Evolutionary conservation across 192 early-diverging fungal genomes (phyloP), one percentile per base, ranked within the genome.

Genomic region (Podila epicladia): DNA sequence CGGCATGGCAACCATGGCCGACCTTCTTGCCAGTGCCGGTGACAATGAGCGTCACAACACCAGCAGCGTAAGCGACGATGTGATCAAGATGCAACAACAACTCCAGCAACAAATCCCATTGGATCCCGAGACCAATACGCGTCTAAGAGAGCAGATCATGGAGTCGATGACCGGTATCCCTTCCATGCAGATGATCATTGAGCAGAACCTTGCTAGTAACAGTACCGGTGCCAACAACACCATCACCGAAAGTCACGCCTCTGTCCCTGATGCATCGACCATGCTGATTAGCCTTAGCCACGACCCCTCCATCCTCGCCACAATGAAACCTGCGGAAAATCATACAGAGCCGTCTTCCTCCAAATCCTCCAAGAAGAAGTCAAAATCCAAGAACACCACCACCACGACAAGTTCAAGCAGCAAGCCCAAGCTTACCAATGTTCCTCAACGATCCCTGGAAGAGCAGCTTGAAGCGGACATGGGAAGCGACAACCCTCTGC

Each of bases 401-500:
- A 55, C 53, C 9, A 12, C 53, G 20, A 5, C n/a, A 9, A 9
- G n/a, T 6, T 20, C 53, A 55, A 26, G 20, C n/a, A n/a, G n/a
- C 19, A 55, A 55, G 24, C 20, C 53, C 6, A 55, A 26, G 17
- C 15, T 17, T 4, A 1, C 57, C 0, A 17, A 17, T 41, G n/a
- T 31, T 8, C 38, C 58, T 31, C 31, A 11, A 9, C 20, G 26
- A 3, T 31, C 59, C 20, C 45, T 71, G 20, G 59, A 71, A 45
- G 37, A 71, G 0, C 49, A 51, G 24, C 24, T 64, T n/a, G 37
- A 45, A 9, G 71, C 55, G 20, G 62, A 59, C 9, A 66, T 68
- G n/a, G 63, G 65, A n/a, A 80, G 77, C 37, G 50, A 55, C 24
- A 80, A 80, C 62, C 77, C 77, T 5, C n/a, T 80, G 26, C 77